Percentiles rank a stretch among this genome's conserved stretches.
Evolutionary conservation across 257 asterid species (phyloP).

Genomic region (Solanum clarkiae): DNA sequence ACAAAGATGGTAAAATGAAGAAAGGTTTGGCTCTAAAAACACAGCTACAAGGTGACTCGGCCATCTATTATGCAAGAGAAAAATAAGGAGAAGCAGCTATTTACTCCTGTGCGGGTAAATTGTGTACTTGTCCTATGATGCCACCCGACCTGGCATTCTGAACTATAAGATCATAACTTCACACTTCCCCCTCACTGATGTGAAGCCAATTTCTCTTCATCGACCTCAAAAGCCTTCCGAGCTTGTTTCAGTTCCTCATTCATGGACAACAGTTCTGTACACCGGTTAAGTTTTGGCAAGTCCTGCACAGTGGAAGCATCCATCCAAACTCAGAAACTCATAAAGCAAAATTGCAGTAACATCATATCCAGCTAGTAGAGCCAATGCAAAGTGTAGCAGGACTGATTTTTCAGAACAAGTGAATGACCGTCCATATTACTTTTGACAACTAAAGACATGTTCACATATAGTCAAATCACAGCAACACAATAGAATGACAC

Average conservation of each 20-base stretch:
- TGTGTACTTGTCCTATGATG: not conserved
- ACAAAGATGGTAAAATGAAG: not conserved
- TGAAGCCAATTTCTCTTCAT: conserved; percentile 74
- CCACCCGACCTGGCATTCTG: not conserved
- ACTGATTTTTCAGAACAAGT: not conserved
- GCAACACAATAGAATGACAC: not conserved
- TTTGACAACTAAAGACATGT: not conserved
- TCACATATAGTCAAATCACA: not conserved
- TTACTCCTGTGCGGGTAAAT: not conserved
- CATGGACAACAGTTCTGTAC: conserved; percentile 75
- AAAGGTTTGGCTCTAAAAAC: not conserved
- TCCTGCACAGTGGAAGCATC: conserved; percentile 34
- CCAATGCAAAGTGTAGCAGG: not conserved
- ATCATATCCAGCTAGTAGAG: not conserved
- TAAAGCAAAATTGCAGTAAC: not conserved
- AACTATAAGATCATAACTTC: not conserved
- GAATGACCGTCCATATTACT: not conserved
- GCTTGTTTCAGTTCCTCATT: conserved; percentile 91
- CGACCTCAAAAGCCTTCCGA: conserved; percentile 67
- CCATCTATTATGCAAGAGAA: not conserved
- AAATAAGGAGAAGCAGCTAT: not conserved
- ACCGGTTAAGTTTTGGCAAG: conserved; percentile 34
- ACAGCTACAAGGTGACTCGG: too few species aligned
- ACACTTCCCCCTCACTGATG: conserved; percentile 21
- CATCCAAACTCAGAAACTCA: not conserved